Evolutionary conservation across 1,284 basidiomycete genomes (phyloP).

Genomic region (Melampsora allii-populina): DNA sequence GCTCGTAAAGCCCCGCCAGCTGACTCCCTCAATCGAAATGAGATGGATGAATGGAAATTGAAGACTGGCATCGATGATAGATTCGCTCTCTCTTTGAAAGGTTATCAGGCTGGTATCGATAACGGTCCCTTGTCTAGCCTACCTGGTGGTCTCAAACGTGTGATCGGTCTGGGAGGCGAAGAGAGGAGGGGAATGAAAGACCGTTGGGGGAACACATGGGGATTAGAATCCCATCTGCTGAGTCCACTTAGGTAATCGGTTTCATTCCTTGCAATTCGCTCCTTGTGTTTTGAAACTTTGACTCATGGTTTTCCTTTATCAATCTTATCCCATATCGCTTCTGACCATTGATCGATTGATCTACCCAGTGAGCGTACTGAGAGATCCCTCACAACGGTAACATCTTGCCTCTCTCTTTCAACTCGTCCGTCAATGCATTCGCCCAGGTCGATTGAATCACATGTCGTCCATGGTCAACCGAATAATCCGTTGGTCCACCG

Average conservation of each 20-base stretch:
- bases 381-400: slow-evolving; percentile 27
- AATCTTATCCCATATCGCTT: background rate
- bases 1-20: slow-evolving; percentile 19
- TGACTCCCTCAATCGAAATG: slow-evolving; percentile 21
- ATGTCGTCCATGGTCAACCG: background rate
- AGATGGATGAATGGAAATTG: slow-evolving; percentile 39
- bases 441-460: slow-evolving; percentile 32
- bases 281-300: background rate
- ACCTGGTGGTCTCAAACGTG: background rate
- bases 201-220: slow-evolving; percentile 41
- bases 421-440: slow-evolving; percentile 25
- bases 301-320: background rate
- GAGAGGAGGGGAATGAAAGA: slow-evolving; percentile 38
- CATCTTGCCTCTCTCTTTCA: slow-evolving; percentile 24
- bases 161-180: slow-evolving; percentile 29
- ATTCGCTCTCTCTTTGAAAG: slow-evolving; percentile 13
- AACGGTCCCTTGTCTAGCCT: background rate
- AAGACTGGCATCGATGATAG: slow-evolving; percentile 42
- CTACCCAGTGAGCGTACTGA: slow-evolving; percentile 29
- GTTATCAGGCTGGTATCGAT: background rate
- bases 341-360: background rate
- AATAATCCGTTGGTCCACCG: slow-evolving; percentile 14
- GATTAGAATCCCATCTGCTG: slow-evolving; percentile 31
- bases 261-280: slow-evolving; percentile 1
- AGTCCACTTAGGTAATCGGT: slow-evolving; percentile 35